phyloP scores from a whole-genome alignment of 2,329 filamentous ascomycete species.

The Balansia obtecta region DNA sequence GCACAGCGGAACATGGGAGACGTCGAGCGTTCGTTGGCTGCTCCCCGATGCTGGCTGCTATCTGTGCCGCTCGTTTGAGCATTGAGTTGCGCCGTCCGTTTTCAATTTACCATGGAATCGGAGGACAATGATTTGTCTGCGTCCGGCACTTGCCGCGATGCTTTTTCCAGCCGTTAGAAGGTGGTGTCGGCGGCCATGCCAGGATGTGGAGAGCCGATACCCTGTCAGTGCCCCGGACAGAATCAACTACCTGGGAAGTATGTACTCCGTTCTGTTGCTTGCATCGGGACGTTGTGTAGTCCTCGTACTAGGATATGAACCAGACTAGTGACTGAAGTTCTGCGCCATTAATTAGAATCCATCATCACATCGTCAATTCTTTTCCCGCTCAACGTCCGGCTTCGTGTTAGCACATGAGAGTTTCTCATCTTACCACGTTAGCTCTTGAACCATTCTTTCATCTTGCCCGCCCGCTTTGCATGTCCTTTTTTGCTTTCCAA shows the following conservation, averaged over 20 bases:
- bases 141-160: slow-evolving; percentile 7
- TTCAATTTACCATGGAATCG: too few relatives aligned
- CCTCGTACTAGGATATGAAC: slow-evolving; percentile 1
- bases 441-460: not conserved
- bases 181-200: slow-evolving; percentile 3
- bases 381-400: not conserved
- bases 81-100: not conserved
- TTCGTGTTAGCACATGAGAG: not conserved
- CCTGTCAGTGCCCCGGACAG: not conserved
- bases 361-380: slow-evolving; percentile 1
- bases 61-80: too few relatives aligned
- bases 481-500: not conserved
- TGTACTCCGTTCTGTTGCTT: not conserved
- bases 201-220: slow-evolving; percentile 1
- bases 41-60: too few relatives aligned
- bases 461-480: not conserved
- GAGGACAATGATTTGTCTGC: too few relatives aligned
- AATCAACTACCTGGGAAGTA: not conserved
- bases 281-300: slow-evolving; percentile 1
- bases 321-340: not conserved
- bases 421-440: not conserved
- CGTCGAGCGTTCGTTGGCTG: too few relatives aligned
- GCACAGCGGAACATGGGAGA: too few relatives aligned
- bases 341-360: not conserved
- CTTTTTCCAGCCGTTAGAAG: slow-evolving; percentile 6